phyloP scores from a whole-genome alignment of 2,329 filamentous ascomycete species.

The Botryotinia globosa region DNA sequence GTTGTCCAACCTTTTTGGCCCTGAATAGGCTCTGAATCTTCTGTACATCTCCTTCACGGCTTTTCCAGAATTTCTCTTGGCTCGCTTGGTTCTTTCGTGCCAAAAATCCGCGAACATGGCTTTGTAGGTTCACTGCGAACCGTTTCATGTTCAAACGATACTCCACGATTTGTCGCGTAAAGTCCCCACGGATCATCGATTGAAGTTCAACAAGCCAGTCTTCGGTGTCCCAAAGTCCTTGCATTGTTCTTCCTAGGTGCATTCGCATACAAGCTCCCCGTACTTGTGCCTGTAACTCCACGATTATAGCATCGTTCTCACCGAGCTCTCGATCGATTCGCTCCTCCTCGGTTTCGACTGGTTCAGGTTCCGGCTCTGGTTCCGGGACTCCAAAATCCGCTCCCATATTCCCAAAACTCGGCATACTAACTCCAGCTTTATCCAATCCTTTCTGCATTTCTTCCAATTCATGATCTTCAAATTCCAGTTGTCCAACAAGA shows the following conservation, averaged over 20 bases:
- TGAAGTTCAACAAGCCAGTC: slow-evolving; percentile 77
- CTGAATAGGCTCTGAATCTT: slow-evolving; percentile 79
- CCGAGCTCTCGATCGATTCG: slow-evolving; percentile 76
- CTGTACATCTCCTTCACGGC: slow-evolving; percentile 68
- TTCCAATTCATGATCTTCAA: slow-evolving; percentile 96
- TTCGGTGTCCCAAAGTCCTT: slow-evolving; percentile 84
- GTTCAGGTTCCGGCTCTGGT: slow-evolving; percentile 70
- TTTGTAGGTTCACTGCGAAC: slow-evolving; percentile 79
- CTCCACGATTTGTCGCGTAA: slow-evolving; percentile 74
- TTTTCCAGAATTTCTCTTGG: slow-evolving; percentile 66
- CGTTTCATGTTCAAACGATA: slow-evolving; percentile 80
- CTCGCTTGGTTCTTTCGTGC: slow-evolving; percentile 61
- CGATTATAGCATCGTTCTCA: slow-evolving; percentile 69
- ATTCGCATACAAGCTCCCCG: slow-evolving; percentile 77
- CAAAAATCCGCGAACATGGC: slow-evolving; percentile 72
- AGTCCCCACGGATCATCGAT: slow-evolving; percentile 82
- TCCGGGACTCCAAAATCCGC: slow-evolving; percentile 85
- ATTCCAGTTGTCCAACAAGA: slow-evolving; percentile 91
- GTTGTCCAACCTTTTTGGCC: slow-evolving; percentile 54
- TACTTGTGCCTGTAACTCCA: slow-evolving; percentile 83
- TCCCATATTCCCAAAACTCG: slow-evolving; percentile 95
- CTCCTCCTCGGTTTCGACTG: slow-evolving; percentile 84
- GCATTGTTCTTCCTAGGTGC: slow-evolving; percentile 78
- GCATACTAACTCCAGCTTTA: slow-evolving; percentile 92
- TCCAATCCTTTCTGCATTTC: slow-evolving; percentile 96